Conservation (phyloP, 2,329 filamentous ascomycete genomes). For the Xylariaceae sp. region DNA sequence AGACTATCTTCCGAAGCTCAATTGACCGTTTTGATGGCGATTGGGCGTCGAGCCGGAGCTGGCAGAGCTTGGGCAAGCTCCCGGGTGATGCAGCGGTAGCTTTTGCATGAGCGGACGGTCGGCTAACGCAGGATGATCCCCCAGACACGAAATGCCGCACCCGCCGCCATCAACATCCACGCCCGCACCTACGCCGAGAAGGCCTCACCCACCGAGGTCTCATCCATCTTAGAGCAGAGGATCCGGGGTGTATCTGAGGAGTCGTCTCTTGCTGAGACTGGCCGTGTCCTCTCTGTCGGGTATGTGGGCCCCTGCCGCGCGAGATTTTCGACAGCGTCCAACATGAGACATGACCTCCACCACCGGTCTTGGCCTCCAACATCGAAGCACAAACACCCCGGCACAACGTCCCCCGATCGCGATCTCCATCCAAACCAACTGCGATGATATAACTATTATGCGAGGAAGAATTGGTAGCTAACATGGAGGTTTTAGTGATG, state of each 20-base stretch:
- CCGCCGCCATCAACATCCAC: slow-evolving; percentile 72
- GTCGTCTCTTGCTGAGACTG: slow-evolving; percentile 93
- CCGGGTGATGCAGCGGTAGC: slow-evolving; percentile 10
- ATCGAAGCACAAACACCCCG: neutral
- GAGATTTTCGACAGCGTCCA: slow-evolving; percentile 24
- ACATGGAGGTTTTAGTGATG: slow-evolving; percentile 67
- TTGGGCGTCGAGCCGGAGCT: slow-evolving; percentile 25
- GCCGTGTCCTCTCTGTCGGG: slow-evolving; percentile 97
- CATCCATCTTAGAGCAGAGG: slow-evolving; percentile 98
- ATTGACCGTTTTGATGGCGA: slow-evolving; percentile 31
- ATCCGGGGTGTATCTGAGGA: slow-evolving; percentile 99
- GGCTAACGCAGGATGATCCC: slow-evolving; percentile 52
- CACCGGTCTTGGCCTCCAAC: neutral
- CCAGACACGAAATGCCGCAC: slow-evolving; percentile 82
- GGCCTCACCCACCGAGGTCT: slow-evolving; percentile 95
- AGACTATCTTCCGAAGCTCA: slow-evolving; percentile 30
- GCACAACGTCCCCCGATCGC: neutral
- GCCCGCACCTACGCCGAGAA: slow-evolving; percentile 92
- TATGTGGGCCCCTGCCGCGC: slow-evolving; percentile 53
- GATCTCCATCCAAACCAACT: neutral
- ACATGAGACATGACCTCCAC: slow-evolving; percentile 7
- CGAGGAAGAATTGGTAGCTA: slow-evolving; percentile 19
- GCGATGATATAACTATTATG: neutral
- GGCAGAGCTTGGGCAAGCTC: slow-evolving; percentile 36
- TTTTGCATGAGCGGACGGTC: slow-evolving; percentile 43